These are phyloP conservation scores for Nitzschia palea DNA, from an alignment of 108 stramenopile genomes.

Conservation along the genomic window DNA sequence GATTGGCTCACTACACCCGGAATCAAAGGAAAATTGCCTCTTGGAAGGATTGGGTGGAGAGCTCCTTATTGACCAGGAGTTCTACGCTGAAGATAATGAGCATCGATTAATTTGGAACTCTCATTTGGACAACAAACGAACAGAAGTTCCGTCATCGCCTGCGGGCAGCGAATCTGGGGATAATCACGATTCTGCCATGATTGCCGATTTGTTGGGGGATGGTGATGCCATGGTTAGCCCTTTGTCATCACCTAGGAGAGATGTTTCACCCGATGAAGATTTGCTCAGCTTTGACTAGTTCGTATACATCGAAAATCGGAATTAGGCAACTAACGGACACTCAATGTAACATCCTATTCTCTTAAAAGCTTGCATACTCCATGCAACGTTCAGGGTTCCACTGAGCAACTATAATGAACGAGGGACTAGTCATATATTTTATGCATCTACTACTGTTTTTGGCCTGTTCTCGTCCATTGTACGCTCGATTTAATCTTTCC, in stretches of 20 bases:
- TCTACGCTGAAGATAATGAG: constrained; percentile 15
- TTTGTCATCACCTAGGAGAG: background rate
- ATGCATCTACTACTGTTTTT: too few relatives aligned
- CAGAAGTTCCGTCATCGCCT: constrained; percentile 1
- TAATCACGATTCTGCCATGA: background rate
- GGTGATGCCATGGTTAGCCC: constrained; percentile 1
- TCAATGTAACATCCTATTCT: too few relatives aligned
- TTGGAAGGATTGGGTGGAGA: constrained; percentile 9
- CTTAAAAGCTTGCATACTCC: too few relatives aligned
- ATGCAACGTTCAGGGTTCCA: too few relatives aligned
- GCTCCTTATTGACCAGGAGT: constrained; percentile 6
- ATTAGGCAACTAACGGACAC: too few relatives aligned
- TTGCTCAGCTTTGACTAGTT: constrained; percentile 14
- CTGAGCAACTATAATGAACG: too few relatives aligned
- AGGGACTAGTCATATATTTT: too few relatives aligned
- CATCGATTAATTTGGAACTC: constrained; percentile 5
- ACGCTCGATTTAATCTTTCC: too few relatives aligned
- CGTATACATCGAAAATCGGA: too few relatives aligned
- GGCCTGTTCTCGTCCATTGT: too few relatives aligned
- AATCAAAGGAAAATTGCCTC: constrained; percentile 27
- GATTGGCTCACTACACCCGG: constrained; percentile 63
- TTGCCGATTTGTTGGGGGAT: constrained; percentile 13
- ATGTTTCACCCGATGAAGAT: constrained; percentile 2
- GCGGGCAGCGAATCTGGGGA: background rate
- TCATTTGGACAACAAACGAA: background rate